Conservation (phyloP, 345 rosid genomes). For the Melaleuca quinquenervia region DNA sequence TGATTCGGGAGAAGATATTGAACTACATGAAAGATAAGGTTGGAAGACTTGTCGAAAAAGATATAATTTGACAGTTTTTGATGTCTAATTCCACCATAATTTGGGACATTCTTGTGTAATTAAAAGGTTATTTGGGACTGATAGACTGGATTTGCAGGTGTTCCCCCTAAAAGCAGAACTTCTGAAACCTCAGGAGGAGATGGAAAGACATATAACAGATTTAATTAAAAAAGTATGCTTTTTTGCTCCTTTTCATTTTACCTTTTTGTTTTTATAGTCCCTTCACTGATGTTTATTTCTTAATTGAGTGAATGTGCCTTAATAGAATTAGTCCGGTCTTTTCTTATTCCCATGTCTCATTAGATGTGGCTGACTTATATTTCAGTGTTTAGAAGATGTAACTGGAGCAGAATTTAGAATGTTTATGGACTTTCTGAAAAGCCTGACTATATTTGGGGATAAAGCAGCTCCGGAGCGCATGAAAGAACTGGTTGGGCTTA, state of each 20-base stretch:
- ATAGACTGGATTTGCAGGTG: slow-evolving; percentile 36
- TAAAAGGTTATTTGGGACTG: background rate
- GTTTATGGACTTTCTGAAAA: slow-evolving; percentile 95
- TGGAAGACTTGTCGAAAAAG: background rate
- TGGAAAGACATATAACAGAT: slow-evolving; percentile 95
- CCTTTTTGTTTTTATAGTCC: background rate
- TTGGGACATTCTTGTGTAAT: background rate
- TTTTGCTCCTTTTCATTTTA: background rate
- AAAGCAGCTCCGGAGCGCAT: slow-evolving; percentile 90
- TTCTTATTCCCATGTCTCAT: background rate
- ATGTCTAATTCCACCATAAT: background rate
- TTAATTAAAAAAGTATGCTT: slow-evolving; percentile 61
- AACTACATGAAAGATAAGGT: slow-evolving; percentile 92
- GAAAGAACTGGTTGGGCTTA: slow-evolving; percentile 82
- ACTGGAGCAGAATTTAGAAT: slow-evolving; percentile 95
- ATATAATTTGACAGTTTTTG: background rate
- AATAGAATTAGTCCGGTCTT: background rate
- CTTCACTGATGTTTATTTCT: background rate
- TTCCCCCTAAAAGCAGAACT: slow-evolving; percentile 86
- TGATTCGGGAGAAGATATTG: slow-evolving; percentile 75
- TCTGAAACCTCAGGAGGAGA: slow-evolving; percentile 87
- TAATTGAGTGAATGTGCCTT: background rate
- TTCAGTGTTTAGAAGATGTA: slow-evolving; percentile 90
- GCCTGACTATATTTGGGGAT: slow-evolving; percentile 84
- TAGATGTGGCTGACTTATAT: slow-evolving; percentile 6